A percentile compares a stretch with the other conserved stretches of the same genome.
phyloP scores from a whole-genome alignment of 495 filamentous ascomycete genomes.

The Hypoxylon intermedium region DNA sequence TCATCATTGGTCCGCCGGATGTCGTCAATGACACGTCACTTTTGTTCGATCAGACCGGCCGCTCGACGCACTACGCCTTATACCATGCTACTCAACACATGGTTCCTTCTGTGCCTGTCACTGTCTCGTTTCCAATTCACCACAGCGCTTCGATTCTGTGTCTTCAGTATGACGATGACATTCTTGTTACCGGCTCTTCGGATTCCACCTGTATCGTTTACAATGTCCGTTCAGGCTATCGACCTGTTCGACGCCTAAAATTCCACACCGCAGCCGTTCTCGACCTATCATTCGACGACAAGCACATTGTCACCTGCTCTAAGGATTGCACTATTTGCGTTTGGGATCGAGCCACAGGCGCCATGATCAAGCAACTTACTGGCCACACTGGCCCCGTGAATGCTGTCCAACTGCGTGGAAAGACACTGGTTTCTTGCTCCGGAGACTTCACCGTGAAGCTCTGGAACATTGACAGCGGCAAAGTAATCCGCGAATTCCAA shows the following conservation, averaged over 20 bases:
- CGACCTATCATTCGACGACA: conserved; percentile 88
- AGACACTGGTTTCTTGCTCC: conserved; percentile 87
- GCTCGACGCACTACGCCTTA: conserved; percentile 55
- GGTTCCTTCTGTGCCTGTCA: conserved; percentile 54
- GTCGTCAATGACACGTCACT: conserved; percentile 53
- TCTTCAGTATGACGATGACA: conserved; percentile 89
- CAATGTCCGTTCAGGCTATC: conserved; percentile 77
- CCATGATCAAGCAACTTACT: conserved; percentile 72
- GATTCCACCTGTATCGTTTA: conserved; percentile 93
- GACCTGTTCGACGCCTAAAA: conserved; percentile 75
- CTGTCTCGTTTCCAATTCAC: conserved; percentile 59
- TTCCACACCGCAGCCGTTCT: conserved; percentile 87
- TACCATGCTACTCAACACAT: conserved; percentile 51
- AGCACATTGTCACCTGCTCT: conserved; percentile 93
- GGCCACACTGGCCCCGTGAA: conserved; percentile 94
- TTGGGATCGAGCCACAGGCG: conserved; percentile 84
- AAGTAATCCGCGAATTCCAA: conserved; percentile 83
- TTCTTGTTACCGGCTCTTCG: conserved; percentile 93
- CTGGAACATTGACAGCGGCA: conserved; percentile 88
- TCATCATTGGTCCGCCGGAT: conserved; percentile 73
- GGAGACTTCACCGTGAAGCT: conserved; percentile 92
- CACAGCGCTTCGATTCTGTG: conserved; percentile 93
- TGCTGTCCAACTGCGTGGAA: conserved; percentile 89
- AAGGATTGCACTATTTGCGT: conserved; percentile 92
- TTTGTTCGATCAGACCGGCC: conserved; percentile 52